Base-by-base conservation (phyloP, 1,284 basidiomycete species). In the Cryptococcus amylolentus region DNA sequence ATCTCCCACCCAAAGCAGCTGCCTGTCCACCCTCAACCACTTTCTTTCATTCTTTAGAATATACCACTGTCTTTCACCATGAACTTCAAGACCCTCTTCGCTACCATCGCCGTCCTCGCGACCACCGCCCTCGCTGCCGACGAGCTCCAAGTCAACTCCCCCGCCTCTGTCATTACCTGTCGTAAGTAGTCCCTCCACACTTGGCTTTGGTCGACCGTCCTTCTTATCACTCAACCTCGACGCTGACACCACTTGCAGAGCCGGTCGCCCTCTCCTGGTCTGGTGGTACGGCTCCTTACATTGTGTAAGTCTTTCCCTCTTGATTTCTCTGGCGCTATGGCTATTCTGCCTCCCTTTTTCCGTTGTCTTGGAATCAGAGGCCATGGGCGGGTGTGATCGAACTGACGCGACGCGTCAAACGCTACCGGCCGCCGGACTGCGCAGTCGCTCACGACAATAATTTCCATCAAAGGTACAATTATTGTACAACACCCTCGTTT, bases 241-340 rank as follows among this genome's bases (percentile, higher is more conserved):
- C 31, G 31, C 31, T 35, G 31, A 35, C 31, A 10, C 31, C 31
- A 6, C 10, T 23, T 46, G 18, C 57, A 71, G 71, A 69, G 55
- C 70, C 70, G 49, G 63, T 57, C 44, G 48, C 55, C 40, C 58
- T 89, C 58, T 75, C 73, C 6, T 91, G 86, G 86, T 49, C 63
- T 41, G 84, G 79, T 45, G 87, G 87, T 51, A 57, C 58, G 0
- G 50, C 79, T 0, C 88, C 88, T 1, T 91, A 84, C 79, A 90
- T 80, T 75, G 60, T 89, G 62, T 81, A 55, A 67, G 72, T 68
- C 10, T 1, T 42, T 14, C 18, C 4, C 7, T 6, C 31, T 35
- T 10, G 31, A 35, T 35, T 10, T 35, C 31, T 35, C 31, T 35
- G 31, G 31, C 31, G 10, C 23, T 23, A 35, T 35, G 31, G 10